A percentile compares a stretch with the other conserved stretches of the same genome.
Conservation (phyloP, 495 filamentous ascomycete species). For the Parathielavia appendiculata region DNA sequence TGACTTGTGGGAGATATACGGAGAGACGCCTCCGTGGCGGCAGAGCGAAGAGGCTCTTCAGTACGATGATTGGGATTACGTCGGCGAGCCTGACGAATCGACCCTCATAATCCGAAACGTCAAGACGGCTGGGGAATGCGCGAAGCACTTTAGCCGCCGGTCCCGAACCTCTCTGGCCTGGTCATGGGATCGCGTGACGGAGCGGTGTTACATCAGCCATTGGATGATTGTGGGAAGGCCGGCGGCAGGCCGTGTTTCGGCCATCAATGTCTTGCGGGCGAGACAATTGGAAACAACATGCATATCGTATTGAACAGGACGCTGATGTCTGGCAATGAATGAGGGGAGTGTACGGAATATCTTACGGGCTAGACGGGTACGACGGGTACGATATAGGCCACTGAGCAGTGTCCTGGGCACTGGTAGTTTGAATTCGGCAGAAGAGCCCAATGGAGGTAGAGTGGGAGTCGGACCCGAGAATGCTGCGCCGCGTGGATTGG, state of each 20-base stretch:
- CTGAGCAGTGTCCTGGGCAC: too few relatives aligned
- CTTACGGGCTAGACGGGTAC: too few relatives aligned
- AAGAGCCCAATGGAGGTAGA: too few relatives aligned
- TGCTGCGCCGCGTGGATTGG: too few relatives aligned
- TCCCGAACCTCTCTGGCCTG: slow-evolving; percentile 38
- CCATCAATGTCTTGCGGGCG: slow-evolving; percentile 15
- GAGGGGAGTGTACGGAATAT: background rate
- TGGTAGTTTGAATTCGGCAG: too few relatives aligned
- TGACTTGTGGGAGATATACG: slow-evolving; percentile 38
- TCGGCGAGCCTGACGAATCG: slow-evolving; percentile 34
- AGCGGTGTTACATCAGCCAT: slow-evolving; percentile 35
- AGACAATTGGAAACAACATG: slow-evolving; percentile 19
- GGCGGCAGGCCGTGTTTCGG: slow-evolving; percentile 21
- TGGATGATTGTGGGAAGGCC: slow-evolving; percentile 43
- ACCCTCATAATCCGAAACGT: slow-evolving; percentile 31
- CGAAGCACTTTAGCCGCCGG: slow-evolving; percentile 25
- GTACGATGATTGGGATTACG: slow-evolving; percentile 35
- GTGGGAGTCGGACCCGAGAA: too few relatives aligned
- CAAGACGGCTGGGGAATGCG: slow-evolving; percentile 24
- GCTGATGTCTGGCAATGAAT: background rate
- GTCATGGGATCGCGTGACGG: slow-evolving; percentile 35
- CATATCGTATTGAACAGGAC: slow-evolving; percentile 3
- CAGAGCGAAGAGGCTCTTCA: slow-evolving; percentile 28
- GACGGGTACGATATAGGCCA: too few relatives aligned
- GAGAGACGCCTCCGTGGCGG: slow-evolving; percentile 28